Evolutionary conservation across 164 flowering plant genomes (phyloP).

Genomic region (Dillenia suffruticosa): DNA sequence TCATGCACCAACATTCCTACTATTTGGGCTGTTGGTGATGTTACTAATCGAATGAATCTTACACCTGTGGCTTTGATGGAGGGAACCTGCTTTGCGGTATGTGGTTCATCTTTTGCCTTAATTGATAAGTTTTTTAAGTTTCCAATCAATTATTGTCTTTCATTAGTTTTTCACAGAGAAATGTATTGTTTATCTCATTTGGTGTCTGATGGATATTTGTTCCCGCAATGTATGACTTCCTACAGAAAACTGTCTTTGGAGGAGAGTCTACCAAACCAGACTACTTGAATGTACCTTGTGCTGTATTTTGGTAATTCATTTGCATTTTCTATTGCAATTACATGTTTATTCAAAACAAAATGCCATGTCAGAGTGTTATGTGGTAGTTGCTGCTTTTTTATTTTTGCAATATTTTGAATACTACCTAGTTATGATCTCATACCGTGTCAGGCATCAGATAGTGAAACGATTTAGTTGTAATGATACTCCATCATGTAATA

Average conservation of each 20-base stretch:
- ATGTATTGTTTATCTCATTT: too few relatives aligned
- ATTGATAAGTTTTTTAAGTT: too few relatives aligned
- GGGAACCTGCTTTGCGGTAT: slow-evolving; percentile 45
- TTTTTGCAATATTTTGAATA: background rate
- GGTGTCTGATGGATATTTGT: too few relatives aligned
- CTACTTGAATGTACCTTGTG: slow-evolving; percentile 67
- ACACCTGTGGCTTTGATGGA: slow-evolving; percentile 94
- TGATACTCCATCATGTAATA: too few relatives aligned
- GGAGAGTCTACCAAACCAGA: slow-evolving; percentile 72
- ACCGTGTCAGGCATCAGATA: too few relatives aligned
- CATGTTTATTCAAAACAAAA: background rate
- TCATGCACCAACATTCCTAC: slow-evolving; percentile 81
- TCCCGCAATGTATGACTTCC: background rate
- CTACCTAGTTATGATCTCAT: background rate
- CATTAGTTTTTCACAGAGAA: too few relatives aligned
- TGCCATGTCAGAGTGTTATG: background rate
- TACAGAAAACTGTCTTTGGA: slow-evolving; percentile 87
- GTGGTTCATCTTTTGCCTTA: slow-evolving; percentile 1
- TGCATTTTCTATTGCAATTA: background rate
- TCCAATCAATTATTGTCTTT: too few relatives aligned
- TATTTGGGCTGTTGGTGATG: slow-evolving; percentile 99
- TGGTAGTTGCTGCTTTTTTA: background rate
- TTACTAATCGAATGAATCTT: slow-evolving; percentile 80
- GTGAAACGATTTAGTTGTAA: too few relatives aligned
- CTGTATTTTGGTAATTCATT: slow-evolving; percentile 75